Conservation (phyloP, 768 basidiomycete genomes). For the Boletus rex-veris region DNA sequence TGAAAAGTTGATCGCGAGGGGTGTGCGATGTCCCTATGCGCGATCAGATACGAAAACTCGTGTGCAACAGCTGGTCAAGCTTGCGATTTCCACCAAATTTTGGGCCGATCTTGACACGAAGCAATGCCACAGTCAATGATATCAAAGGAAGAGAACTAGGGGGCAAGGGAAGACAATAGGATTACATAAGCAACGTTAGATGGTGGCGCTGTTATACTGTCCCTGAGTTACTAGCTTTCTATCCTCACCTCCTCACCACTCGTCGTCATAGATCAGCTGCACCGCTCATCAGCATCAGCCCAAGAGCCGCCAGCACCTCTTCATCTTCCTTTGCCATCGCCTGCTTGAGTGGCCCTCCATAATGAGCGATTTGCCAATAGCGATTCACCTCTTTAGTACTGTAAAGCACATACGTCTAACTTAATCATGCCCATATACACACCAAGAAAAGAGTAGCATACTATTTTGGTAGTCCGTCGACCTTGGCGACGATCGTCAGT, state of each 20-base stretch:
- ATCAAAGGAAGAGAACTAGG: background rate
- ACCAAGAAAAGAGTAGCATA: background rate
- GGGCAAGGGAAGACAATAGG: background rate
- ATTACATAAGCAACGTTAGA: slow-evolving; percentile 2
- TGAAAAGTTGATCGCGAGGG: slow-evolving; percentile 1
- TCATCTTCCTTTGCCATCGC: too few relatives aligned
- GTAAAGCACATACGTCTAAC: background rate
- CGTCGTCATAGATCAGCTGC: too few relatives aligned
- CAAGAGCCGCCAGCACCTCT: too few relatives aligned
- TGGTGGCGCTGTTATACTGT: too few relatives aligned
- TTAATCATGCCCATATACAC: background rate
- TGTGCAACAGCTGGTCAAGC: background rate
- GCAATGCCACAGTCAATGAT: too few relatives aligned
- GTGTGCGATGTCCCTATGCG: background rate
- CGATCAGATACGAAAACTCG: slow-evolving; percentile 1
- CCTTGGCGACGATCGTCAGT: background rate
- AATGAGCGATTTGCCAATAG: background rate
- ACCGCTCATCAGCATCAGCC: too few relatives aligned
- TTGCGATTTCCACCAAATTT: background rate
- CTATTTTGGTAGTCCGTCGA: background rate
- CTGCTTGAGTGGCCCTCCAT: background rate
- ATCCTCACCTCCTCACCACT: too few relatives aligned
- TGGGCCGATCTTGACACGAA: background rate
- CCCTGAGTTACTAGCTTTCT: too few relatives aligned
- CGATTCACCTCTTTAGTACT: background rate